Evolutionary conservation across 2,329 filamentous ascomycete species (phyloP).

Genomic region (Colletotrichum karsti): DNA sequence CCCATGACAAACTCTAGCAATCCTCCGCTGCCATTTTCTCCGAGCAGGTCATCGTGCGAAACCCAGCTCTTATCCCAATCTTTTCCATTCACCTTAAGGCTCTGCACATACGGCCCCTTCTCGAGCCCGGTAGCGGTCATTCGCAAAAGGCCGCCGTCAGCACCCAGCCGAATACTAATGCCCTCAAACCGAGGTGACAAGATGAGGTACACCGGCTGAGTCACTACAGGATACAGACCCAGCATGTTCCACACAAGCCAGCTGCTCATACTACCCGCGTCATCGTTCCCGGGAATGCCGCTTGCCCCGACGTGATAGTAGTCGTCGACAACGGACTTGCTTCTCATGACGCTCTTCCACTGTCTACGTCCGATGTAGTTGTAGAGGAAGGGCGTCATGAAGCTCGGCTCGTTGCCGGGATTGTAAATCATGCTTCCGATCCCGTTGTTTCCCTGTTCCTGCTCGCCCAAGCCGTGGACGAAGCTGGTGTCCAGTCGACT

Average conservation of each 20-base stretch:
- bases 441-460: slow-evolving; percentile 57
- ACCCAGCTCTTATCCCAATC: slow-evolving; percentile 64
- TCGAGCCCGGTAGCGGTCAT: slow-evolving; percentile 55
- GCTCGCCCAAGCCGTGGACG: slow-evolving; percentile 46
- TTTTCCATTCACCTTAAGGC: slow-evolving; percentile 60
- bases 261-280: slow-evolving; percentile 68
- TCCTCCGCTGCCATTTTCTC: slow-evolving; percentile 45
- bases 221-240: slow-evolving; percentile 63
- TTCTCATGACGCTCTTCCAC: slow-evolving; percentile 57
- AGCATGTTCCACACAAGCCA: slow-evolving; percentile 65
- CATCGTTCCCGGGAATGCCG: slow-evolving; percentile 66
- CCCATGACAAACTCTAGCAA: slow-evolving; percentile 58
- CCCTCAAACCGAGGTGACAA: slow-evolving; percentile 56
- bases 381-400: slow-evolving; percentile 65
- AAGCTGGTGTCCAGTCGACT: slow-evolving; percentile 50
- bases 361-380: slow-evolving; percentile 60
- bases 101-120: slow-evolving; percentile 60
- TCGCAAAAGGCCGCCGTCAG: slow-evolving; percentile 44
- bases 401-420: slow-evolving; percentile 64
- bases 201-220: slow-evolving; percentile 65
- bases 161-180: slow-evolving; percentile 57
- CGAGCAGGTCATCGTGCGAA: slow-evolving; percentile 57
- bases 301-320: slow-evolving; percentile 55
- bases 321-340: slow-evolving; percentile 55
- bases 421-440: slow-evolving; percentile 58